phyloP scores from a whole-genome alignment of 1,284 basidiomycete species.

The Apiotrichum sp. region DNA sequence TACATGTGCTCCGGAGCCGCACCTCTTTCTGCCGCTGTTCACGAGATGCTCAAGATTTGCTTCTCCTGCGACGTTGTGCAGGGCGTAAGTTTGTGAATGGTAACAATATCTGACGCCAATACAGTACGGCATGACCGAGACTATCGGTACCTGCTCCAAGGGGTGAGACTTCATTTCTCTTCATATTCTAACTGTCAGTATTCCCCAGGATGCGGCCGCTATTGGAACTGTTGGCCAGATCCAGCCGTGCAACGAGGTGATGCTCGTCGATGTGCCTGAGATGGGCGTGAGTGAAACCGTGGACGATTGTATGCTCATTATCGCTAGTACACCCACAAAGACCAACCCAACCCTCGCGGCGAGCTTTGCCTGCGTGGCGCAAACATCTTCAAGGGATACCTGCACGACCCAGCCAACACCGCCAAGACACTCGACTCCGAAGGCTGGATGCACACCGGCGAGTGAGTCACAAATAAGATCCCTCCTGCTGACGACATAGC shows the following conservation, averaged over 20 bases:
- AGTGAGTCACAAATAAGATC: constrained; percentile 43
- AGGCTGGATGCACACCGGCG: constrained; percentile 91
- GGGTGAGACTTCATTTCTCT: no score
- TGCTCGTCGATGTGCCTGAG: constrained; percentile 75
- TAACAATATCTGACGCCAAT: not conserved
- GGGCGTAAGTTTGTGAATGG: constrained; percentile 29
- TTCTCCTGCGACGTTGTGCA: constrained; percentile 44
- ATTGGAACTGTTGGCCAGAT: constrained; percentile 75
- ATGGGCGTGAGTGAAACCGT: constrained; percentile 54
- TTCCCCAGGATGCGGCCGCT: constrained; percentile 55
- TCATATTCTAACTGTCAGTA: not conserved
- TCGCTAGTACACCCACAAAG: constrained; percentile 64
- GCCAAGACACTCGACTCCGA: constrained; percentile 54
- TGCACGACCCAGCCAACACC: constrained; percentile 55
- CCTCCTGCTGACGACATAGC: constrained; percentile 7
- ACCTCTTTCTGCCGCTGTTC: constrained; percentile 42
- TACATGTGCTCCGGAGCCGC: constrained; percentile 44
- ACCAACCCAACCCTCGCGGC: constrained; percentile 86
- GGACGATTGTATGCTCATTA: no score
- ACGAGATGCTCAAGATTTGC: constrained; percentile 45
- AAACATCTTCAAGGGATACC: constrained; percentile 59
- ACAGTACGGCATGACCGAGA: constrained; percentile 22
- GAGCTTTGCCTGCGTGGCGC: constrained; percentile 72
- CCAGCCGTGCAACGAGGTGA: constrained; percentile 67
- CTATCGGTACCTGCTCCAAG: not conserved